phyloP scores from a whole-genome alignment of 257 asterid genomes.

The Nicotiana knightiana region DNA sequence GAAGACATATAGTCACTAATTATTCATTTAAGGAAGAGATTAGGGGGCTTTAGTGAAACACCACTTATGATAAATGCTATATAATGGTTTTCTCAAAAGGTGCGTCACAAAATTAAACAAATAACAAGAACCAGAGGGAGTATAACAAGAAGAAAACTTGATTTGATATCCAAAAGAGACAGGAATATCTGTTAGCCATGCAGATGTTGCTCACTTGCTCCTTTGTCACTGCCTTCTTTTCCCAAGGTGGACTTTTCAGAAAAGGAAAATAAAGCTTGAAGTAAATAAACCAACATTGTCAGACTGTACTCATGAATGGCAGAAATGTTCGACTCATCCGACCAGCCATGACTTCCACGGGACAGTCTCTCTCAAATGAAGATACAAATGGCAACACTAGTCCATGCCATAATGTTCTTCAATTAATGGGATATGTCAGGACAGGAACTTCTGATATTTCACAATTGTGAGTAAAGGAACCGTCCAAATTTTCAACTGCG shows the following conservation, averaged over 20 bases:
- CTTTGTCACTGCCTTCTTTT: not conserved
- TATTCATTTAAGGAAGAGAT: not conserved
- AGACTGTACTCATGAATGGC: not conserved
- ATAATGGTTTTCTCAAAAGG: not conserved
- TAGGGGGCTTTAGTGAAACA: not conserved
- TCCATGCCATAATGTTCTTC: not conserved
- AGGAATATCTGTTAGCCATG: constrained; percentile 1
- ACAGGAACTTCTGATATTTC: constrained; percentile 1
- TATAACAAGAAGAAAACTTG: not conserved
- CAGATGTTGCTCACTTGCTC: not conserved
- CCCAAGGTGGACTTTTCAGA: not conserved
- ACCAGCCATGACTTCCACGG: not conserved
- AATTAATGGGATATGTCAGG: not conserved
- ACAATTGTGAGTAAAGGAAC: constrained; percentile 29
- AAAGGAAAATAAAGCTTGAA: not conserved
- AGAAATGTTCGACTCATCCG: not conserved
- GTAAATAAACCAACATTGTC: not conserved
- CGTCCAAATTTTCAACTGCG: constrained; percentile 57
- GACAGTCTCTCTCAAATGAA: not conserved
- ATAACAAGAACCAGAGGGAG: not conserved
- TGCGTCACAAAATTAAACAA: not conserved
- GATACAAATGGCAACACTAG: not conserved
- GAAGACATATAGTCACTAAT: not conserved
- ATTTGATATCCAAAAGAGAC: not conserved
- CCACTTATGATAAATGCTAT: not conserved